phyloP scores from a whole-genome alignment of 495 filamentous ascomycete species.

The Entonaema liquescens region DNA sequence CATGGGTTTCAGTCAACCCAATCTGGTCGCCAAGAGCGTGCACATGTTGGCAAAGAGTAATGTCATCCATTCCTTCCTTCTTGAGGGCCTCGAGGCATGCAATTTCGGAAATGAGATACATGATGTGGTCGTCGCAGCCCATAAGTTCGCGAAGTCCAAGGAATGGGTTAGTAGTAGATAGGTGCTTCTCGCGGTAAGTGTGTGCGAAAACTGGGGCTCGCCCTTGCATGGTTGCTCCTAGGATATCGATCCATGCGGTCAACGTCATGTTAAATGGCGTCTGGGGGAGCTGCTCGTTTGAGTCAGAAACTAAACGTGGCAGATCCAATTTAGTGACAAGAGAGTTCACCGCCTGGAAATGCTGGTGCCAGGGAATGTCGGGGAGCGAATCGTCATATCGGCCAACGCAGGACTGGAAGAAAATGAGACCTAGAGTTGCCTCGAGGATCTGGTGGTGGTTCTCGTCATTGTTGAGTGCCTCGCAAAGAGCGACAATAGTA shows the following conservation, averaged over 20 bases:
- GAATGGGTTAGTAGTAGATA: constrained; percentile 70
- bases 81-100: constrained; percentile 93
- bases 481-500: constrained; percentile 85
- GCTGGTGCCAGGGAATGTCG: constrained; percentile 95
- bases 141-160: constrained; percentile 88
- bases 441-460: constrained; percentile 90
- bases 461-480: constrained; percentile 79
- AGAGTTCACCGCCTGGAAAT: constrained; percentile 89
- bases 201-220: constrained; percentile 87
- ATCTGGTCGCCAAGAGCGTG: constrained; percentile 82
- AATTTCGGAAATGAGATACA: constrained; percentile 98
- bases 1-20: constrained; percentile 73
- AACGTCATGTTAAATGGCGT: constrained; percentile 95
- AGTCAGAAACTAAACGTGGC: constrained; percentile 66
- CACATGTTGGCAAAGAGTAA: constrained; percentile 86
- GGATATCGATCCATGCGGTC: constrained; percentile 95
- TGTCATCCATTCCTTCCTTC: constrained; percentile 79
- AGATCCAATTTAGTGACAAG: constrained; percentile 88
- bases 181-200: constrained; percentile 89
- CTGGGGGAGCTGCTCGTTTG: constrained; percentile 64
- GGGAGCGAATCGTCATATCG: constrained; percentile 84
- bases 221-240: constrained; percentile 92
- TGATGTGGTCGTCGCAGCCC: constrained; percentile 96
- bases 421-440: constrained; percentile 93
- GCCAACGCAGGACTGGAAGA: constrained; percentile 95